A percentile compares a stretch with the other conserved stretches of the same genome.
Conservation (phyloP, 1,284 basidiomycete species). For the Fomitiporia mediterranea region DNA sequence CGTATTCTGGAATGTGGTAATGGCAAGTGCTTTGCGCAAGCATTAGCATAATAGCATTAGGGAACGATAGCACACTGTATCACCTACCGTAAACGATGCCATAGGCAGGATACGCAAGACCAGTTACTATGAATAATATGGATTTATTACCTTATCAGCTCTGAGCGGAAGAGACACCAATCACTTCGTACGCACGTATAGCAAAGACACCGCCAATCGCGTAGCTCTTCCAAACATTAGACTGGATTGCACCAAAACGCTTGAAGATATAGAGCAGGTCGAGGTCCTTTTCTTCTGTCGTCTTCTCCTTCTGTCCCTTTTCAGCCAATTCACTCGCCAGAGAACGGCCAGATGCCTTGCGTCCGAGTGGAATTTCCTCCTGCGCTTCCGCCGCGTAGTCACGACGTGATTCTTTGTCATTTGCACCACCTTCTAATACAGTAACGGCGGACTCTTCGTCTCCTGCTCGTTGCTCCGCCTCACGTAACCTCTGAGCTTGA, state of each 20-base stretch:
- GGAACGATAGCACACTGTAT: background rate
- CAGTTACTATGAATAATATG: too few species aligned
- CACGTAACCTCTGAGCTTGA: conserved; percentile 75
- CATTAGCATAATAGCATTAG: conserved; percentile 2
- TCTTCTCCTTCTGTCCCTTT: conserved; percentile 33
- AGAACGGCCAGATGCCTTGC: conserved; percentile 62
- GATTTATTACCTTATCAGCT: too few species aligned
- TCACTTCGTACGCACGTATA: conserved; percentile 26
- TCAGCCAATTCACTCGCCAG: conserved; percentile 68
- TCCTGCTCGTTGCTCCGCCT: conserved; percentile 33
- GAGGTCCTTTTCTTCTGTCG: conserved; percentile 30
- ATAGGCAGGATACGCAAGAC: conserved; percentile 84
- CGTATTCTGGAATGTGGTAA: conserved; percentile 56
- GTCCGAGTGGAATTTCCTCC: conserved; percentile 61
- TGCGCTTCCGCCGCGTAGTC: conserved; percentile 34
- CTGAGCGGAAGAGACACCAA: too few species aligned
- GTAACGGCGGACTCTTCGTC: conserved; percentile 30
- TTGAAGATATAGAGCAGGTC: conserved; percentile 59
- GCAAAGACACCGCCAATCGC: conserved; percentile 15
- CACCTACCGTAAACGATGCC: conserved; percentile 70
- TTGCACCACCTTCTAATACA: conserved; percentile 29
- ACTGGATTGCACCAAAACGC: conserved; percentile 67
- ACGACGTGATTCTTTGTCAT: conserved; percentile 25
- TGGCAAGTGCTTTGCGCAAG: conserved; percentile 44
- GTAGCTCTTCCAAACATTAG: conserved; percentile 41